Evolutionary conservation across 768 basidiomycete species (phyloP).

Genomic region (Dacryopinax primogenitus): DNA sequence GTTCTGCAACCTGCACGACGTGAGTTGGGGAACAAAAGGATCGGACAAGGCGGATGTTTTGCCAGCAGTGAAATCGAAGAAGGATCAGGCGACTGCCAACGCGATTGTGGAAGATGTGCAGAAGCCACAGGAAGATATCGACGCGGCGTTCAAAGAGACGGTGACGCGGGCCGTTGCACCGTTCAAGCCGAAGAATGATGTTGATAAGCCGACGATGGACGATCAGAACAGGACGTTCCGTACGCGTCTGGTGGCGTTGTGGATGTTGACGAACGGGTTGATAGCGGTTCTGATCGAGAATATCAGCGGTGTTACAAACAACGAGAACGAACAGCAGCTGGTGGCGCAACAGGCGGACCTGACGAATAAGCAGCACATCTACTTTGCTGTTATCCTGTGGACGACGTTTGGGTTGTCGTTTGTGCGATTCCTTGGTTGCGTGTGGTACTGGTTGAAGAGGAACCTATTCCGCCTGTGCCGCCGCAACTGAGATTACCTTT

Average conservation of each 20-base stretch:
- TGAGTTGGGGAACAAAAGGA: conserved; percentile 92
- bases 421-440: conserved; percentile 68
- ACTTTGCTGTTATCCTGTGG: conserved; percentile 68
- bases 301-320: conserved; percentile 47
- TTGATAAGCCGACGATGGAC: conserved; percentile 73
- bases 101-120: conserved; percentile 78
- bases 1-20: conserved; percentile 77
- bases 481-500: conserved; percentile 37
- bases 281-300: conserved; percentile 66
- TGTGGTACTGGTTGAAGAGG: conserved; percentile 71
- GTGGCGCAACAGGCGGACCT: conserved; percentile 27
- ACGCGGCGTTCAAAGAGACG: conserved; percentile 81
- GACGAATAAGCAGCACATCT: conserved; percentile 39
- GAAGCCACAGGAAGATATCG: conserved; percentile 74
- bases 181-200: conserved; percentile 46
- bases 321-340: conserved; percentile 31
- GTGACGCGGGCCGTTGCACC: conserved; percentile 77
- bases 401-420: conserved; percentile 61
- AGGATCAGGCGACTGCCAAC: conserved; percentile 57
- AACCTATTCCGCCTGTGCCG: conserved; percentile 75
- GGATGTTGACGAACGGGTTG: conserved; percentile 64
- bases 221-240: conserved; percentile 89
- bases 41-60: conserved; percentile 87
- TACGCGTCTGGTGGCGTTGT: conserved; percentile 67
- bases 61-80: conserved; percentile 77